Evolutionary conservation across 2,329 filamentous ascomycete genomes (phyloP), one percentile per base, ranked within the genome.

Genomic region (Biscogniauxia sp.): DNA sequence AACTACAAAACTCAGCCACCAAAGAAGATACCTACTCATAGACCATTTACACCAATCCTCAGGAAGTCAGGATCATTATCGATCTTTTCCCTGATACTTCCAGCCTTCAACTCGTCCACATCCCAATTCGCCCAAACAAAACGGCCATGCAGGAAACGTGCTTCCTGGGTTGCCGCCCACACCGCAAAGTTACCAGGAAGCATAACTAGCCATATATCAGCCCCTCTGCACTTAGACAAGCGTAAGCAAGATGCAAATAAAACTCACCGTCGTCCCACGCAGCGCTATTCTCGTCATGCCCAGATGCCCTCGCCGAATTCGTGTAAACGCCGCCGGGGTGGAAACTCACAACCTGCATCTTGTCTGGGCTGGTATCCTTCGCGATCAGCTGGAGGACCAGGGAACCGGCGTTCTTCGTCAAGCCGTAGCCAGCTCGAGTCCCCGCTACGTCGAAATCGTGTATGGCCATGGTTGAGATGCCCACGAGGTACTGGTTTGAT

Each of bases 61-160:
- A 72, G 58, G 41, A 57, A 72, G 3, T 41, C 9, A 13, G 59
- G 56, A 8, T 71, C 66, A 28, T 69, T 65, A 4, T 70, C 67
- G 51, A 72, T 68, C 11, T 58, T 63, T 54, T 70, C 68, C 59
- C 68, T 59, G 9, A 72, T 20, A 15, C 69, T 64, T 0, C 67
- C 69, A 20, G 13, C 58, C 64, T 68, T 67, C 20, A 79, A 59
- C 65, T 79, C 74, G n/a, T 78, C 70, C 5, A 77, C 72, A 62
- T 79, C 77, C 77, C 76, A 79, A 11, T 71, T 69, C 4, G 72
- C 69, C 72, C 75, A 78, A 3, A 76, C 65, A 25, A 75, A 74
- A 32, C 74, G 74, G 15, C 73, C 72, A 55, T 75, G 75, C 13
- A 79, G 61, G 59, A 79, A 79, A 15, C 52, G 64, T 1, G 77